phyloP scores from a whole-genome alignment of 768 basidiomycete genomes.

The Psilocybe subaeruginosa region DNA sequence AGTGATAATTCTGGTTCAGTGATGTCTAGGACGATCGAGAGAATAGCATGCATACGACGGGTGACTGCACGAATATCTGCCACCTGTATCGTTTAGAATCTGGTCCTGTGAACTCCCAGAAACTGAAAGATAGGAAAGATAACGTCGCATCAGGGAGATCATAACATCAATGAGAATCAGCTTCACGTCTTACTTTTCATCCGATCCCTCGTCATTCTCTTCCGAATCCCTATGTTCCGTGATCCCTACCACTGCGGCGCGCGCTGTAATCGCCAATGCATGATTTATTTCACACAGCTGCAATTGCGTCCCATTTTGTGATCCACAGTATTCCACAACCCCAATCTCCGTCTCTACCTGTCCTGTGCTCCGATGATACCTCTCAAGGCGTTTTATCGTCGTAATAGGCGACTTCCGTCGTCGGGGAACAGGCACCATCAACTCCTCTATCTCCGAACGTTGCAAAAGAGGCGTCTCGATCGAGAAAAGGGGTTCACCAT shows the following conservation, averaged over 20 bases:
- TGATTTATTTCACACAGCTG: constrained; percentile 22
- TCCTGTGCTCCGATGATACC: constrained; percentile 27
- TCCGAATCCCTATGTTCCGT: constrained; percentile 1
- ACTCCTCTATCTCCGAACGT: neutral
- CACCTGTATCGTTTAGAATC: constrained; percentile 37
- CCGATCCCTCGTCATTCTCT: neutral
- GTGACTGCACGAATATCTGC: constrained; percentile 40
- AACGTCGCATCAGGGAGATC: constrained; percentile 22
- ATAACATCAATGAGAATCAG: neutral
- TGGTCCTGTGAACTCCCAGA: constrained; percentile 40
- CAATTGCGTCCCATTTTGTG: constrained; percentile 25
- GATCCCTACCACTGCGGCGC: neutral
- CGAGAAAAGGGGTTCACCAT: constrained; percentile 35
- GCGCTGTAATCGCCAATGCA: constrained; percentile 15
- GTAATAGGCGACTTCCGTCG: constrained; percentile 23
- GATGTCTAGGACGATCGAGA: neutral
- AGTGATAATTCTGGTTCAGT: neutral
- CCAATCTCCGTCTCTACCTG: constrained; percentile 37
- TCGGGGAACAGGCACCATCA: constrained; percentile 1
- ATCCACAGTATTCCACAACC: constrained; percentile 25
- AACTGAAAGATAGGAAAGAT: constrained; percentile 21
- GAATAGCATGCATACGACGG: constrained; percentile 30
- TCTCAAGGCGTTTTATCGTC: constrained; percentile 31
- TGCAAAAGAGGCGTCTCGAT: constrained; percentile 29
- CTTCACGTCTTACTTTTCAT: constrained; percentile 1